Evolutionary conservation across 2,329 filamentous ascomycete genomes (phyloP).

Genomic region (Colletotrichum chrysophilum): DNA sequence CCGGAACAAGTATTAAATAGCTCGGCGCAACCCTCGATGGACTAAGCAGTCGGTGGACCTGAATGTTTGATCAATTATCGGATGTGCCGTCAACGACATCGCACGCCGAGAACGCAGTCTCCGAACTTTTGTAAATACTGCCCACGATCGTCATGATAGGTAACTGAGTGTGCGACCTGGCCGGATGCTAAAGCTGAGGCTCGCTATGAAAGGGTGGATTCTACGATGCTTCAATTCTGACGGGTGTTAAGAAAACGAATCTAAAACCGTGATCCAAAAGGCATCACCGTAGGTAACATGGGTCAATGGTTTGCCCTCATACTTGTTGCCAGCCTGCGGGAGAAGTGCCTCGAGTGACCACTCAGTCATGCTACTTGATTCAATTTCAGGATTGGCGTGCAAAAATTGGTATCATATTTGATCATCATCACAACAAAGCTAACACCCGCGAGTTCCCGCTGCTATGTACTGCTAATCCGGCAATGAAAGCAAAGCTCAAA

Average conservation of each 20-base stretch:
- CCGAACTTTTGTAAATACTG: accelerated
- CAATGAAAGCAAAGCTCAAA: background rate
- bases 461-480: background rate
- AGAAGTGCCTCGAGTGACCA: background rate
- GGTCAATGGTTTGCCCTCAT: background rate
- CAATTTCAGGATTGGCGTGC: background rate
- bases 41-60: too few relatives aligned
- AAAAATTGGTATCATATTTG: conserved; percentile 14
- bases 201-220: accelerated
- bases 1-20: too few relatives aligned
- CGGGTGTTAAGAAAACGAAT: too few relatives aligned
- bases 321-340: background rate
- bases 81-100: background rate
- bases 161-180: too few relatives aligned
- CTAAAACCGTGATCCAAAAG: too few relatives aligned
- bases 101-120: background rate
- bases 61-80: background rate
- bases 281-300: too few relatives aligned
- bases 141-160: too few relatives aligned
- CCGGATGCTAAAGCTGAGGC: too few relatives aligned
- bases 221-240: too few relatives aligned
- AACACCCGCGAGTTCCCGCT: background rate
- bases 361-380: background rate
- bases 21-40: too few relatives aligned
- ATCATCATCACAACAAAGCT: background rate